Conservation (phyloP, 1,284 basidiomycete species). For the Boletellus dicymbophilus region DNA sequence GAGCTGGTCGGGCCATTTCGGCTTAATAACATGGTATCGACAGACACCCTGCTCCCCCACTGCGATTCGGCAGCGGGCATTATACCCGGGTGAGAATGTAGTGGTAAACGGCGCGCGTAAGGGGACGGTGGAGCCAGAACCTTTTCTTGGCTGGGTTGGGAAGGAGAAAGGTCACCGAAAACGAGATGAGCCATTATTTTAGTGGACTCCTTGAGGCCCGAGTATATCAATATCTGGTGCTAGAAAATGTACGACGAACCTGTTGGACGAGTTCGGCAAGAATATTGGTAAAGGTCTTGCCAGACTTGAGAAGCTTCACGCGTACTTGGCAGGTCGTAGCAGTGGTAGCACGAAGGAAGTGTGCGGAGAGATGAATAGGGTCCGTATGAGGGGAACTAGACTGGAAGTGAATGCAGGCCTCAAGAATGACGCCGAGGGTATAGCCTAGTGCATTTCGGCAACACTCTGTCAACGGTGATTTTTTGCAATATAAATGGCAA, state of each 20-base stretch:
- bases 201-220: conserved; percentile 39
- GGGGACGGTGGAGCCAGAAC: conserved; percentile 49
- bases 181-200: conserved; percentile 55
- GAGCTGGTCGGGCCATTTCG: conserved; percentile 39
- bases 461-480: neutral
- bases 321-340: conserved; percentile 45
- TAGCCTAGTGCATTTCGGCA: conserved; percentile 48
- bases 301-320: conserved; percentile 46
- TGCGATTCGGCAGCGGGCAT: conserved; percentile 18
- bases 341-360: conserved; percentile 51
- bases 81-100: conserved; percentile 51
- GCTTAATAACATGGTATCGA: conserved; percentile 41
- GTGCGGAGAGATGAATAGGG: conserved; percentile 58
- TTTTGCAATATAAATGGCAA: conserved; percentile 2
- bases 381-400: conserved; percentile 47
- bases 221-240: conserved; percentile 3
- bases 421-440: conserved; percentile 51
- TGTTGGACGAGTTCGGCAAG: conserved; percentile 56
- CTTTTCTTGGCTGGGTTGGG: conserved; percentile 21
- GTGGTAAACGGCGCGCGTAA: conserved; percentile 56
- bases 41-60: conserved; percentile 40
- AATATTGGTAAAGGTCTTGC: conserved; percentile 54
- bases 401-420: conserved; percentile 55
- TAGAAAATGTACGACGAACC: conserved; percentile 34
- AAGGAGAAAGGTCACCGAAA: conserved; percentile 50